Conservation (phyloP, 2,329 filamentous ascomycete genomes). For the Ophiostoma sp. region DNA sequence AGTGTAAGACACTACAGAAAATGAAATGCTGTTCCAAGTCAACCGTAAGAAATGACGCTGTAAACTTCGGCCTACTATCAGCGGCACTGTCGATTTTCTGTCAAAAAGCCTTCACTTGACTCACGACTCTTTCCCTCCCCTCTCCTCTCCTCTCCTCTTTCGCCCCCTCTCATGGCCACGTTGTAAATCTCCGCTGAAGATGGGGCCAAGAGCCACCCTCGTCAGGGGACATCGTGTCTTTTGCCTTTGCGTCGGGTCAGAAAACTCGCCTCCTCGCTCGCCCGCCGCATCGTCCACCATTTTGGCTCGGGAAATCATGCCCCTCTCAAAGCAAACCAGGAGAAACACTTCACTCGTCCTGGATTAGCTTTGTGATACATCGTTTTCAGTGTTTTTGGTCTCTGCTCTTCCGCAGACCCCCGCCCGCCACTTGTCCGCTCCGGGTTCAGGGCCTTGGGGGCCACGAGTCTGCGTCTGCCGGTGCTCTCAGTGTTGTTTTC, state of each 20-base stretch:
- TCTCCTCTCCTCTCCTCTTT: background rate
- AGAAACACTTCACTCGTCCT: background rate
- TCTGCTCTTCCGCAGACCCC: background rate
- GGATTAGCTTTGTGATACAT: background rate
- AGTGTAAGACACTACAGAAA: background rate
- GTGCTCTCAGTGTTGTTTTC: no score
- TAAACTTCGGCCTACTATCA: no score
- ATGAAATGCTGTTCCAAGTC: no score
- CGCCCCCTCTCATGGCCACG: background rate
- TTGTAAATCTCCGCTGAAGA: conserved; percentile 2
- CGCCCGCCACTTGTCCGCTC: background rate
- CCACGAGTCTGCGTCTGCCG: background rate
- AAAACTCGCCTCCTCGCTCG: background rate
- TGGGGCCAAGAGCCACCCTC: background rate
- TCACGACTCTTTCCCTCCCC: no score
- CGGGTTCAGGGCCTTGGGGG: background rate
- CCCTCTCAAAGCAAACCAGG: background rate
- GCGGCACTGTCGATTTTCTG: no score
- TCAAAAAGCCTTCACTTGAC: no score
- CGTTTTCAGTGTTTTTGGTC: background rate
- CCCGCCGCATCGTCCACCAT: background rate
- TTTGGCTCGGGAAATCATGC: background rate
- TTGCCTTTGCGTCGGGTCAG: background rate
- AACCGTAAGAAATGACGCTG: no score
- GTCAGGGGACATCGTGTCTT: background rate